phyloP scores from a whole-genome alignment of 169 alveolate species.

The Plasmodium blacklocki region DNA sequence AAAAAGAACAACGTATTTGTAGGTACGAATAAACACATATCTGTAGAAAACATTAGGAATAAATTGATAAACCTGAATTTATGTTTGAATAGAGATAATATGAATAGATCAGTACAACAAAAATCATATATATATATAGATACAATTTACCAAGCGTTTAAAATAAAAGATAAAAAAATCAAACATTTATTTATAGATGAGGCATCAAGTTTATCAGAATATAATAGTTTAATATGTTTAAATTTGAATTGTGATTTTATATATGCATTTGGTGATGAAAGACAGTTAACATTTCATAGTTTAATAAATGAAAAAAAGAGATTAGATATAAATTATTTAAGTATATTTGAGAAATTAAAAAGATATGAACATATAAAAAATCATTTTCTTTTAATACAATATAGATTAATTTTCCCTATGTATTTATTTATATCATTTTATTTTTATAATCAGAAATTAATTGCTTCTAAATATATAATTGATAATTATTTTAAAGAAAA shows the following conservation, averaged over 20 bases:
- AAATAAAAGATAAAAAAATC: slow-evolving; percentile 56
- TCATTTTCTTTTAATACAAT: slow-evolving; percentile 40
- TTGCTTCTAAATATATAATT: slow-evolving; percentile 57
- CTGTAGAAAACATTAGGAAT: slow-evolving; percentile 40
- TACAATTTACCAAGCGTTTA: slow-evolving; percentile 71
- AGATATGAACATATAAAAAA: slow-evolving; percentile 19
- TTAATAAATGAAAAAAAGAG: slow-evolving; percentile 45
- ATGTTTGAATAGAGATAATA: slow-evolving; percentile 36
- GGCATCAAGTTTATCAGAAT: slow-evolving; percentile 69
- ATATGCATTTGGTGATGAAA: slow-evolving; percentile 73
- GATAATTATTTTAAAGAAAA: slow-evolving; percentile 11
- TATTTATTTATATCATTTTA: slow-evolving; percentile 66
- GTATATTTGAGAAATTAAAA: slow-evolving; percentile 60
- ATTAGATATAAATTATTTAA: slow-evolving; percentile 60
- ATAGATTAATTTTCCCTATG: slow-evolving; percentile 63
- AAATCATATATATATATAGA: slow-evolving; percentile 68
- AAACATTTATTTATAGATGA: slow-evolving; percentile 74
- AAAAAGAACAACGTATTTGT: slow-evolving; percentile 51
- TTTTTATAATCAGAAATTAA: slow-evolving; percentile 63
- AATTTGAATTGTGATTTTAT: slow-evolving; percentile 44
- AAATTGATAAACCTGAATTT: slow-evolving; percentile 37
- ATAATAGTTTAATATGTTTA: slow-evolving; percentile 45
- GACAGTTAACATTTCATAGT: slow-evolving; percentile 63
- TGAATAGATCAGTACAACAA: slow-evolving; percentile 12
- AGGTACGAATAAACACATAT: slow-evolving; percentile 61